A percentile compares a stretch with the other conserved stretches of the same genome.
phyloP scores from a whole-genome alignment of 768 basidiomycete species.

The Agaricus sinodeliciosus region DNA sequence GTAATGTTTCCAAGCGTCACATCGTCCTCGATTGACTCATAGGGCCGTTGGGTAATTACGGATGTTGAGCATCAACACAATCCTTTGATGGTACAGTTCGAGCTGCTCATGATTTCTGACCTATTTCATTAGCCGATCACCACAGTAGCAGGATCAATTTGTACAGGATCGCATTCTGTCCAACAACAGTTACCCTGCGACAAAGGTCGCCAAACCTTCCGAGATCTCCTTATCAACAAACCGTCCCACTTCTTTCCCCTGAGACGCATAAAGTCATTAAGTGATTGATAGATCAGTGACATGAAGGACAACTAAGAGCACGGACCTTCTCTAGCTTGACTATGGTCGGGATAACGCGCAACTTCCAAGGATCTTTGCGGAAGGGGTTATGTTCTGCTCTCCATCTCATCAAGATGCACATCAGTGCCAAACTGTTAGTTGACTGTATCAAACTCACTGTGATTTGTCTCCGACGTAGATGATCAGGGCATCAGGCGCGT shows the following conservation, averaged over 20 bases:
- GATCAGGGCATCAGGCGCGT: constrained; percentile 48
- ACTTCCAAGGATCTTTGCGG: constrained; percentile 56
- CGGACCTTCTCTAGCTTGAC: constrained; percentile 53
- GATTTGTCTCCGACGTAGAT: constrained; percentile 63
- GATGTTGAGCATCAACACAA: no score
- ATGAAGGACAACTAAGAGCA: constrained; percentile 11
- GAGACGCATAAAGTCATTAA: constrained; percentile 7
- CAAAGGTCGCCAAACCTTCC: constrained; percentile 22
- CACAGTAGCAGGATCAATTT: no score
- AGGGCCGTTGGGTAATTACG: no score
- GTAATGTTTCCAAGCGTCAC: no score
- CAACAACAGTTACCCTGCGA: constrained; percentile 14
- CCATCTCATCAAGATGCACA: constrained; percentile 43
- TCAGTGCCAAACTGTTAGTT: neutral
- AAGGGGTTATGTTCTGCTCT: constrained; percentile 51
- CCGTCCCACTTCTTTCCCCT: constrained; percentile 34
- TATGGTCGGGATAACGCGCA: constrained; percentile 60
- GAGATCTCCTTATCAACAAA: constrained; percentile 35
- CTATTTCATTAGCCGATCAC: no score
- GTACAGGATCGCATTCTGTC: neutral
- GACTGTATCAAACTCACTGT: constrained; percentile 38
- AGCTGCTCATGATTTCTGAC: no score
- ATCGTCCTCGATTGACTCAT: no score
- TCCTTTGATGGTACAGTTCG: no score
- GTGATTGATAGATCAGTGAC: neutral